phyloP scores from a whole-genome alignment of 805 yeast genomes.

The Priceomyces fermenticarens region DNA sequence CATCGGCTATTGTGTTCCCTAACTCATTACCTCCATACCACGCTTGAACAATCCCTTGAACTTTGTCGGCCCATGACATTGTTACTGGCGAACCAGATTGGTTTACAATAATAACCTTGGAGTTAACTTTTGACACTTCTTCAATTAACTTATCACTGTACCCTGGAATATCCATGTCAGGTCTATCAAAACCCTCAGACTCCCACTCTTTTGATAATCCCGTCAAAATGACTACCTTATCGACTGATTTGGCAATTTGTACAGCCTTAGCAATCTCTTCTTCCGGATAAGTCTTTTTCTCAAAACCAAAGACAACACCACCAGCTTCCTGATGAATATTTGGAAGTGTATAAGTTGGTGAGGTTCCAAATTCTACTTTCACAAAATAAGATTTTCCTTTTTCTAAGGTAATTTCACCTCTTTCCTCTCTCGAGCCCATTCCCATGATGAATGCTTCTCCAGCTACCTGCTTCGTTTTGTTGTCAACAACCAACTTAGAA shows the following conservation, averaged over 20 bases:
- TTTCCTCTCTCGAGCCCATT: conserved; percentile 49
- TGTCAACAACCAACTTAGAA: conserved; percentile 52
- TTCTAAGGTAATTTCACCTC: conserved; percentile 32
- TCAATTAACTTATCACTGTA: conserved; percentile 21
- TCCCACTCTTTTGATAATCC: conserved; percentile 30
- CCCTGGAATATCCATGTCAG: conserved; percentile 27
- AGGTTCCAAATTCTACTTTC: conserved; percentile 47
- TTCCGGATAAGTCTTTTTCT: conserved; percentile 19
- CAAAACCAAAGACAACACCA: conserved; percentile 19
- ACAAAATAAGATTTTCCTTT: conserved; percentile 45
- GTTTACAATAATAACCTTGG: conserved; percentile 28
- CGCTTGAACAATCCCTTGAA: conserved; percentile 26
- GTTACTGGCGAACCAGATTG: conserved; percentile 33
- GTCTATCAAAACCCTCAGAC: conserved; percentile 28
- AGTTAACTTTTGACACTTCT: conserved; percentile 25
- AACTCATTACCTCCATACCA: conserved; percentile 37
- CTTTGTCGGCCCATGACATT: conserved; percentile 27
- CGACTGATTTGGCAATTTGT: conserved; percentile 21
- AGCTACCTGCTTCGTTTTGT: conserved; percentile 46
- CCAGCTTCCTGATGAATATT: conserved; percentile 8
- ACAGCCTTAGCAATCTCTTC: conserved; percentile 25
- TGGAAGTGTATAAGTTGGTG: conserved; percentile 23
- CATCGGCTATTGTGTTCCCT: conserved; percentile 31
- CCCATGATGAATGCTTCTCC: conserved; percentile 47
- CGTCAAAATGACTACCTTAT: conserved; percentile 25